Evolutionary conservation across 306 rosid species (phyloP).

Genomic region (Cucumis hystrix): DNA sequence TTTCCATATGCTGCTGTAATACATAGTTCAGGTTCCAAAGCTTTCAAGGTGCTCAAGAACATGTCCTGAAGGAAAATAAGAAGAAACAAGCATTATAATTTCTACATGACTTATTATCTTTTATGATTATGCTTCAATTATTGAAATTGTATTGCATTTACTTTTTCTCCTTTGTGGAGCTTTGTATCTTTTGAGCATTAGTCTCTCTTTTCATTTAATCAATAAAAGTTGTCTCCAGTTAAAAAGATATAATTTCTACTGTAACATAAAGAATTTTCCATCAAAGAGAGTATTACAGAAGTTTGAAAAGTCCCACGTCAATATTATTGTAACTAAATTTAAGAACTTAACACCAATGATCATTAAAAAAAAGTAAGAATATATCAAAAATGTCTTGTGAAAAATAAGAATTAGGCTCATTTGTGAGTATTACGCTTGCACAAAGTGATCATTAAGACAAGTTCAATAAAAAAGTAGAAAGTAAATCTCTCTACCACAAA

Average conservation of each 20-base stretch:
- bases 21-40: slow-evolving; percentile 69
- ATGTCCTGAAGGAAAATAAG: slow-evolving; percentile 30
- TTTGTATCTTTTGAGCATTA: too few relatives aligned
- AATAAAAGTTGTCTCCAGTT: too few relatives aligned
- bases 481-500: neutral
- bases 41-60: slow-evolving; percentile 60
- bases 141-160: too few relatives aligned
- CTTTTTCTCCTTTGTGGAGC: too few relatives aligned
- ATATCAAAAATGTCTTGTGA: neutral
- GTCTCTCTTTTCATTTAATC: too few relatives aligned
- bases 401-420: neutral
- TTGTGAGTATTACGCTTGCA: neutral
- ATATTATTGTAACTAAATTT: neutral
- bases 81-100: neutral
- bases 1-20: slow-evolving; percentile 50
- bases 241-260: too few relatives aligned
- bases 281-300: neutral
- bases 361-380: neutral
- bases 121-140: too few relatives aligned
- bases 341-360: neutral
- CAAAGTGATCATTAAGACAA: neutral
- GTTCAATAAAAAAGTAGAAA: neutral
- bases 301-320: neutral
- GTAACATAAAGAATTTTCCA: neutral
- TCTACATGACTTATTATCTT: neutral